Conservation (phyloP, 1,284 basidiomycete genomes). For the Puccinia brachypodii region DNA sequence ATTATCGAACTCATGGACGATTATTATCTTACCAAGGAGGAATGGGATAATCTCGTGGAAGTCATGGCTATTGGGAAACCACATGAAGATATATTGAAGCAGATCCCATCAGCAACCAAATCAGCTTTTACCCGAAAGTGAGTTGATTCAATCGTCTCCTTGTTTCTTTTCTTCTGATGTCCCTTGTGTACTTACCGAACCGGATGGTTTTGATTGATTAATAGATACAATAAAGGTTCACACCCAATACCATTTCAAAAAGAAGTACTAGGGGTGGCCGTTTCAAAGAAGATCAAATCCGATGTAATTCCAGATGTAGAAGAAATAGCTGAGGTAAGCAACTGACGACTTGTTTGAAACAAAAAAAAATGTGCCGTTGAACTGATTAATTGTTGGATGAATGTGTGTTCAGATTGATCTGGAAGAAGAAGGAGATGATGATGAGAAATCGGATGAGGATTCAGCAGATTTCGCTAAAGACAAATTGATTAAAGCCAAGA, state of each 20-base stretch:
- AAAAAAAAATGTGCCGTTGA: too few species aligned
- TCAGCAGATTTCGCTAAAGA: conserved; percentile 46
- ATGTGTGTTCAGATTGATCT: background rate
- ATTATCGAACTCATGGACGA: conserved; percentile 89
- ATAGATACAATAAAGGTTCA: conserved; percentile 59
- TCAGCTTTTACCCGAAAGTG: conserved; percentile 80
- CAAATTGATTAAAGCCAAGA: conserved; percentile 58
- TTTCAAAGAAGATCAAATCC: conserved; percentile 49
- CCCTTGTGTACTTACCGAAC: background rate
- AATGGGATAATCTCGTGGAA: conserved; percentile 93
- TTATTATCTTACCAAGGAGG: conserved; percentile 88
- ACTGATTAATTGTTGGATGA: background rate
- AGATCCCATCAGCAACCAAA: conserved; percentile 79
- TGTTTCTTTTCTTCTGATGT: background rate
- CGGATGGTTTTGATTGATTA: background rate
- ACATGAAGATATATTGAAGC: conserved; percentile 69
- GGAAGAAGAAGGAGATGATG: conserved; percentile 24
- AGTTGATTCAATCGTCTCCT: conserved; percentile 51
- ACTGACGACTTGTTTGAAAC: background rate
- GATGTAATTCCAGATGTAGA: conserved; percentile 80
- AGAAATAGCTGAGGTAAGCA: conserved; percentile 68
- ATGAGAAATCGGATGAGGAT: conserved; percentile 51
- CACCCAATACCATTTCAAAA: conserved; percentile 47
- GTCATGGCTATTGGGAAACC: conserved; percentile 58
- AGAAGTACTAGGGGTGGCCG: background rate